phyloP scores from a whole-genome alignment of 108 stramenopile genomes.

The Asterionellopsis glacialis region DNA sequence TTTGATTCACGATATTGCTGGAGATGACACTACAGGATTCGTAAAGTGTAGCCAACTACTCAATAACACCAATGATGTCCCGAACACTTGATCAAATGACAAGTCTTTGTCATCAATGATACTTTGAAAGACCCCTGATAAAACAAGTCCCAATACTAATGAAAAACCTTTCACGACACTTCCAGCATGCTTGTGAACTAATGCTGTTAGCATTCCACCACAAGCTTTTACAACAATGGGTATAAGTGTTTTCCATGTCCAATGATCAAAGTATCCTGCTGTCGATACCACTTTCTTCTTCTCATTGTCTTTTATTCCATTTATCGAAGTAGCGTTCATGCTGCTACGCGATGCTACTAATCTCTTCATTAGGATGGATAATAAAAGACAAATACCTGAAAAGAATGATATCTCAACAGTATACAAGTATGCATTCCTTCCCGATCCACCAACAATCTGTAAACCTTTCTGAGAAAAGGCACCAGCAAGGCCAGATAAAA shows the following conservation, averaged over 20 bases:
- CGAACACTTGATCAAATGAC: conserved; percentile 38
- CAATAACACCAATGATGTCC: conserved; percentile 46
- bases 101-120: conserved; percentile 42
- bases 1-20: no score
- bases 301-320: conserved; percentile 2
- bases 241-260: conserved; percentile 36
- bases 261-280: not conserved
- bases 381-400: conserved; percentile 25
- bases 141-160: conserved; percentile 46
- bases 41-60: conserved; percentile 52
- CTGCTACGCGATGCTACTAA: conserved; percentile 4
- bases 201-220: conserved; percentile 80
- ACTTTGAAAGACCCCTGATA: conserved; percentile 48
- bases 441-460: conserved; percentile 47
- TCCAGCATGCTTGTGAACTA: conserved; percentile 78
- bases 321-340: conserved; percentile 15
- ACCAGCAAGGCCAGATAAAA: conserved; percentile 81
- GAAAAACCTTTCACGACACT: conserved; percentile 68
- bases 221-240: conserved; percentile 49
- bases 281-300: not conserved
- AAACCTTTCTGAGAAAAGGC: conserved; percentile 86
- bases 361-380: conserved; percentile 28
- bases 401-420: conserved; percentile 73
- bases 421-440: conserved; percentile 74
- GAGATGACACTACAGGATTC: conserved; percentile 16